Evolutionary conservation across 495 filamentous ascomycete species (phyloP).

Genomic region (Penicillium argentinense): DNA sequence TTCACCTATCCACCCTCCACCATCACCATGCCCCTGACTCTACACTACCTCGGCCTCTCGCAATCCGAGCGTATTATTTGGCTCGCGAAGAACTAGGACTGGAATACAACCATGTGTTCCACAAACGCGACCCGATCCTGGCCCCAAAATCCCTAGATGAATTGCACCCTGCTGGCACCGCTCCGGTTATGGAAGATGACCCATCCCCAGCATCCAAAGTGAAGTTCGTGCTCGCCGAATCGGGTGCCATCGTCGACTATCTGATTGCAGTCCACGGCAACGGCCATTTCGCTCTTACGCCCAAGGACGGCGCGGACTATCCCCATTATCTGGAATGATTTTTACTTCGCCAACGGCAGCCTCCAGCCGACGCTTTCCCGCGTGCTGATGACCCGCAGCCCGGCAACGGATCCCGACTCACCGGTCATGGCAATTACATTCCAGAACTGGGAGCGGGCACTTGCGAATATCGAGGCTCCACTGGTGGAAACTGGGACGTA

Average conservation of each 20-base stretch:
- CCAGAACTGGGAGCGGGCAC: slow-evolving; percentile 17
- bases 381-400: slow-evolving; percentile 14
- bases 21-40: slow-evolving; percentile 32
- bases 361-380: slow-evolving; percentile 43
- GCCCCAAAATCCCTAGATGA: slow-evolving; percentile 52
- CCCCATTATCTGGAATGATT: slow-evolving; percentile 61
- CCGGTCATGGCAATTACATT: slow-evolving; percentile 2
- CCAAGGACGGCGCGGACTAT: slow-evolving; percentile 42
- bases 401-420: slow-evolving; percentile 10
- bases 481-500: slow-evolving; percentile 44
- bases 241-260: slow-evolving; percentile 56
- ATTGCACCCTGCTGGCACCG: slow-evolving; percentile 51
- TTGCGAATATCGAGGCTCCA: slow-evolving; percentile 43
- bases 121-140: slow-evolving; percentile 51
- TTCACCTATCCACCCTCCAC: not conserved
- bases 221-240: slow-evolving; percentile 47
- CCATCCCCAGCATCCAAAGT: slow-evolving; percentile 32
- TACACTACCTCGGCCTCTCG: slow-evolving; percentile 57
- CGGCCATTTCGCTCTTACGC: slow-evolving; percentile 41
- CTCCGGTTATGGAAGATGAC: slow-evolving; percentile 56
- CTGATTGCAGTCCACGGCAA: slow-evolving; percentile 51
- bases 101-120: slow-evolving; percentile 49
- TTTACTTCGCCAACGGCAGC: slow-evolving; percentile 58
- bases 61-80: slow-evolving; percentile 63
- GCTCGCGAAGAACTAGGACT: slow-evolving; percentile 63